Base-by-base conservation (phyloP, 306 rosid genomes). In the Luffa acutangula region DNA sequence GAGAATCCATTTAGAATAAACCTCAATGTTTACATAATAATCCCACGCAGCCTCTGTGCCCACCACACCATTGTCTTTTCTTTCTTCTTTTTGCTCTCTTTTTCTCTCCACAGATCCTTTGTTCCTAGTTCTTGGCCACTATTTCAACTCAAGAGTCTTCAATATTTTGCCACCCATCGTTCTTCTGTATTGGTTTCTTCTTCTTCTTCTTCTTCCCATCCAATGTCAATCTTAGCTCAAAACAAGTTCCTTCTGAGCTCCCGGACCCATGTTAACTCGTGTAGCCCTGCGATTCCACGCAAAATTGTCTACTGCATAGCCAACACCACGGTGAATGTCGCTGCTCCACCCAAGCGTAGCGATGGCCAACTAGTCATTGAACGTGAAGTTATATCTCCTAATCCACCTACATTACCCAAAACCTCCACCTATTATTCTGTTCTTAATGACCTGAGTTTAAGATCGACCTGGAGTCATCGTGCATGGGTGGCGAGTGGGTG, bases 391-490 rank as follows among this genome's bases (percentile, higher is more conserved):
- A 17, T 72, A 31, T 72, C 59, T 1, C 62, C 75, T 80, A 12
- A 65, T 54, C 5, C 33, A 66, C 0, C 72, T 63, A 5, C 80
- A 81, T 0, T 11, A 45, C 8, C 71, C 37, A 41, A 59, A 12
- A 84, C 79, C 57, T 78, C 76, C 4, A 34, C 43, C 11, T 86
- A 80, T 12, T 85, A 80, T 12, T 88, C 92, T 4, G 17, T 39
- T 45, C 80, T 60, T 14, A 78, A 87, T 62, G 97, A 90, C 79
- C 86, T 86, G 0, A 78, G 87, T 82, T 84, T 91, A 77, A 77
- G n/a, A 75, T 95, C 97, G 51, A 91, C 93, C 4, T 90, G 96
- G 97, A 70, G 87, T 49, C 96, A 95, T 51, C 89, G 97, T 18
- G 91, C 91, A n/a, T 95, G 98, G 97, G 89, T 95, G 15, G 89